Conservation (phyloP, 2,329 filamentous ascomycete genomes). For the Phialocephala sp. region DNA sequence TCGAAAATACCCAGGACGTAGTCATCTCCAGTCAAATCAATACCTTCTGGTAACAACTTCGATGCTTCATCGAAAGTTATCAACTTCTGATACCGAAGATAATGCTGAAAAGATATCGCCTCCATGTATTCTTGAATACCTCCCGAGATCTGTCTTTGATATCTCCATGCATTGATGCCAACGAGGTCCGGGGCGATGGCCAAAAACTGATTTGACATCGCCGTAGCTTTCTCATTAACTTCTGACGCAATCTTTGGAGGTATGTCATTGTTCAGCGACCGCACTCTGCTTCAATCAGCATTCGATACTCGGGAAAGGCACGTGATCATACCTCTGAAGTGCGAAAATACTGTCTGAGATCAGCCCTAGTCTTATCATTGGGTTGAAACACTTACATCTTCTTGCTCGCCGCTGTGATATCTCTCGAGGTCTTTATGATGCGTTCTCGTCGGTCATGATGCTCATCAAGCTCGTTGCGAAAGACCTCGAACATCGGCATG, state of each 20-base stretch:
- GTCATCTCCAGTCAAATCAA: slow-evolving; percentile 78
- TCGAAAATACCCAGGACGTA: slow-evolving; percentile 93
- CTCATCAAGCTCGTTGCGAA: slow-evolving; percentile 87
- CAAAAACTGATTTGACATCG: slow-evolving; percentile 73
- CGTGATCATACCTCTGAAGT: slow-evolving; percentile 69
- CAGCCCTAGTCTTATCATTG: slow-evolving; percentile 22
- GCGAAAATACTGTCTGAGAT: slow-evolving; percentile 71
- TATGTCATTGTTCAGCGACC: slow-evolving; percentile 64
- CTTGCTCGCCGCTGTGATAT: slow-evolving; percentile 93
- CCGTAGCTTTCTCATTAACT: slow-evolving; percentile 69
- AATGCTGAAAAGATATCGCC: slow-evolving; percentile 86
- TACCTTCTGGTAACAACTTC: slow-evolving; percentile 52
- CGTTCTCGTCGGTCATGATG: slow-evolving; percentile 92
- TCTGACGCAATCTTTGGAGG: slow-evolving; percentile 74
- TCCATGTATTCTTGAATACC: slow-evolving; percentile 96
- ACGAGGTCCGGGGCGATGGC: slow-evolving; percentile 75
- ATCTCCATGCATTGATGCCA: slow-evolving; percentile 82
- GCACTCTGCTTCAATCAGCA: slow-evolving; percentile 57
- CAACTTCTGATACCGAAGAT: slow-evolving; percentile 77
- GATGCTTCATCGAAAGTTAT: slow-evolving; percentile 70
- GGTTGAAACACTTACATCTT: slow-evolving; percentile 73
- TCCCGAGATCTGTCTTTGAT: slow-evolving; percentile 74
- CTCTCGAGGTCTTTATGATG: slow-evolving; percentile 87
- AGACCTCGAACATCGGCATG: slow-evolving; percentile 81
- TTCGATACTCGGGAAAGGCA: slow-evolving; percentile 3